Base-by-base conservation (phyloP, 495 filamentous ascomycete genomes). In the Clavariopsis aquatica region DNA sequence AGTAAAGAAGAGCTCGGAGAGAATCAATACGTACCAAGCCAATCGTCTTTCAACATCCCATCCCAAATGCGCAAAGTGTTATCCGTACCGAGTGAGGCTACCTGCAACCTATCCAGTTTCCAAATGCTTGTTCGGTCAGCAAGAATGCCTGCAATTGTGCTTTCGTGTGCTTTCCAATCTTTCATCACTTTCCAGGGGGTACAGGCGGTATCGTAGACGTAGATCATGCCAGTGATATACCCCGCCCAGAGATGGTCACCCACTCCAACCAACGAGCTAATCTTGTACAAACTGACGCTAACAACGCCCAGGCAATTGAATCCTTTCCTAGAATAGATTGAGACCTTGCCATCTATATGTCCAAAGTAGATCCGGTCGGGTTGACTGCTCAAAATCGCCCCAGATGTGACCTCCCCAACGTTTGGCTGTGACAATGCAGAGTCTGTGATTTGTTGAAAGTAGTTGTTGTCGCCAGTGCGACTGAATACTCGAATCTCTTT, bases 171-270 rank as follows among this genome's bases (percentile, higher is more conserved):
- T 64, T 85, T 84, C 93, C 93, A 98, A 68, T 96, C 92, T 76
- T 98, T 98, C 78, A 88, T 88, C 15, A 93, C 86, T 7, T 78
- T 83, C 94, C 94, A 98, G 0, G 95, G 94, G 34, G 84, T 87
- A 24, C 85, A 83, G 8, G 75, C 82, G 28, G 90, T 88, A 71
- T 98, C 93, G 72, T 96, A 98, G 13, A 98, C 89, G 65, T 91
- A 92, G 28, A 96, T 86, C 85, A 89, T 96, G n/a, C 94, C 94
- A 1, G 89, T 96, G 71, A 92, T 96, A 76, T 91, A 98, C 7
- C 86, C 95, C 34, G 92, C 91, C 94, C 94, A 98, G 9, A 98
- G 82, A 73, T 91, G 84, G 63, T 86, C 84, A 0, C 92, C 93
- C 9, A 92, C 89, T 8, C 92, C 90, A 19, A 84, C 84, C 27